Percentiles rank a stretch among this genome's conserved stretches.
Evolutionary conservation across 2,329 filamentous ascomycete genomes (phyloP).

Genomic region (Thelonectria blattea): DNA sequence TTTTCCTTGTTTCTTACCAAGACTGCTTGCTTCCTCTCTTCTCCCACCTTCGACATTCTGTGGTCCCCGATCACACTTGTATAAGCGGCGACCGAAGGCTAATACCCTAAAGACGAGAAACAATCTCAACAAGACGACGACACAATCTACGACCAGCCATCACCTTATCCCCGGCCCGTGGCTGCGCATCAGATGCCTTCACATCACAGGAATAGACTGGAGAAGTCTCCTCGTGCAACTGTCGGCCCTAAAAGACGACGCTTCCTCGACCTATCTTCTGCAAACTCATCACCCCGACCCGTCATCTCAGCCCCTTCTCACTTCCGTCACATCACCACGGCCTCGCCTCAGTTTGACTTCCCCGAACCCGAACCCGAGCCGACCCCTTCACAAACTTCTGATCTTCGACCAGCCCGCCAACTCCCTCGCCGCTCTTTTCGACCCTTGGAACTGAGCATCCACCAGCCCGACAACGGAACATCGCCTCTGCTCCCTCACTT

Average conservation of each 20-base stretch:
- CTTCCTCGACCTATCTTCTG: slow-evolving; percentile 48
- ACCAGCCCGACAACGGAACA: slow-evolving; percentile 48
- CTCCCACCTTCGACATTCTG: slow-evolving; percentile 32
- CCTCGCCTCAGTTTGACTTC: slow-evolving; percentile 46
- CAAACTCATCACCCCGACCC: slow-evolving; percentile 56
- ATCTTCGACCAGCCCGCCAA: slow-evolving; percentile 34
- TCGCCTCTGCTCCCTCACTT: slow-evolving; percentile 65
- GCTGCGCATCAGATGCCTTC: slow-evolving; percentile 31
- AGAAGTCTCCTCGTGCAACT: slow-evolving; percentile 45
- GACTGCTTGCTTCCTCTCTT: background rate
- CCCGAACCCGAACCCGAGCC: slow-evolving; percentile 23
- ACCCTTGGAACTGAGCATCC: slow-evolving; percentile 64
- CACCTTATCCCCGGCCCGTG: slow-evolving; percentile 38
- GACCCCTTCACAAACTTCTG: slow-evolving; percentile 29
- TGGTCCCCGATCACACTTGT: slow-evolving; percentile 36
- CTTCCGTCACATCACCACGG: slow-evolving; percentile 64
- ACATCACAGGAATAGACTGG: slow-evolving; percentile 24
- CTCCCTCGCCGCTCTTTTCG: slow-evolving; percentile 50
- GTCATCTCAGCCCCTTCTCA: slow-evolving; percentile 65
- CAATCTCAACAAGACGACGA: slow-evolving; percentile 29
- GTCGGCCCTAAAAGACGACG: slow-evolving; percentile 55
- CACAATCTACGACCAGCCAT: slow-evolving; percentile 40
- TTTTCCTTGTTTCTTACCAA: slow-evolving; percentile 30
- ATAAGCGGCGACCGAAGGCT: slow-evolving; percentile 39
- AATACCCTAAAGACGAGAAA: slow-evolving; percentile 43